These are phyloP conservation scores for Nannochloris sp. DNA, from an alignment of 139 green algal species.

Conservation along the genomic window DNA sequence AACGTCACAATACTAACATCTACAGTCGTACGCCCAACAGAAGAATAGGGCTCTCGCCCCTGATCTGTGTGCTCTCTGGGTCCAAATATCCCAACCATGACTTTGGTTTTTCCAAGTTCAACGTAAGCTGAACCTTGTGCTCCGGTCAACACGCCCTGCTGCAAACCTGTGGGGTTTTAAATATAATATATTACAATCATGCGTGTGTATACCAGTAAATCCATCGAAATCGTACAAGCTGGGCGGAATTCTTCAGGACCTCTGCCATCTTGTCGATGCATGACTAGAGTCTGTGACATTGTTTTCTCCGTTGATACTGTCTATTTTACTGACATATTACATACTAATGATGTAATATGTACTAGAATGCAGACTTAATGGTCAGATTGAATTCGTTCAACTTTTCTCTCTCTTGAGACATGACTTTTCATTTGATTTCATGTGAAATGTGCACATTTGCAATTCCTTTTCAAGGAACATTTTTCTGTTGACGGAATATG, in stretches of 20 bases:
- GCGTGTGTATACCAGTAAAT: background rate
- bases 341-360: background rate
- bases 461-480: too few relatives aligned
- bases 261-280: conserved; percentile 32
- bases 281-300: background rate
- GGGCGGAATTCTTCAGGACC: conserved; percentile 41
- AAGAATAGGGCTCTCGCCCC: conserved; percentile 40
- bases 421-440: too few relatives aligned
- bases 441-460: too few relatives aligned
- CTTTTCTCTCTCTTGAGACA: too few relatives aligned
- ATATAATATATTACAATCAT: background rate
- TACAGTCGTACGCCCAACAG: conserved; percentile 44
- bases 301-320: background rate
- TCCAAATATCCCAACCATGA: conserved; percentile 70
- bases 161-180: conserved; percentile 44
- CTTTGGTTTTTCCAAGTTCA: conserved; percentile 63
- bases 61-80: conserved; percentile 44
- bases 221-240: conserved; percentile 31
- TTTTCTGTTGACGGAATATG: too few relatives aligned
- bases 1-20: conserved; percentile 61
- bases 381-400: too few relatives aligned
- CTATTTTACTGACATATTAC: background rate
- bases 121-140: conserved; percentile 66
- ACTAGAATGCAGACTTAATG: too few relatives aligned
- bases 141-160: conserved; percentile 47